These are phyloP conservation scores for Saccharum hybrid DNA, from an alignment of 202 grass and related monocot genomes.

Conservation along the genomic window DNA sequence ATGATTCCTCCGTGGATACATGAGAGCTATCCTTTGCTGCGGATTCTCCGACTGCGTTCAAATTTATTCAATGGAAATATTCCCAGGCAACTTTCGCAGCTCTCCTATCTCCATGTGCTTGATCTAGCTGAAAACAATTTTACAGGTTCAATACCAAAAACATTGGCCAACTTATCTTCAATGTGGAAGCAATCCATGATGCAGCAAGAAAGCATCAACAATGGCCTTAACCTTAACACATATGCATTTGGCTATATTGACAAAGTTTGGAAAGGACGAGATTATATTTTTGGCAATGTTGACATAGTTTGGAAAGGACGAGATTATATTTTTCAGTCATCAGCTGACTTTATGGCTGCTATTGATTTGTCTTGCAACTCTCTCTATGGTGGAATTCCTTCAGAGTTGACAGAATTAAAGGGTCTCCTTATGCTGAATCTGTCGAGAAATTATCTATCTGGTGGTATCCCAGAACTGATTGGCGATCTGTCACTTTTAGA, in stretches of 20 bases:
- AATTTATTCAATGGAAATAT: constrained; percentile 59
- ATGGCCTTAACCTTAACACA: too few relatives aligned
- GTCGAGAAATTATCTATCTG: constrained; percentile 50
- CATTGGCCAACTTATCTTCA: constrained; percentile 23
- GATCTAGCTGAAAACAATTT: constrained; percentile 55
- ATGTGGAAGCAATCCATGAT: neutral
- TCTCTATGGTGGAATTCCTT: constrained; percentile 39
- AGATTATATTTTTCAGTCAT: neutral
- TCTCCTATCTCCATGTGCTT: constrained; percentile 49
- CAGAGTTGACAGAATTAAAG: constrained; percentile 28
- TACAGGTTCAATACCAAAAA: constrained; percentile 23
- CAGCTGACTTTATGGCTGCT: neutral
- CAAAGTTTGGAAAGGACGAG: too few relatives aligned
- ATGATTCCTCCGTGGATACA: constrained; percentile 58
- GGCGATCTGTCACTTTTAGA: constrained; percentile 37
- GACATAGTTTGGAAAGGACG: constrained; percentile 26
- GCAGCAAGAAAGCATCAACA: neutral
- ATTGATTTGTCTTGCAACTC: constrained; percentile 49
- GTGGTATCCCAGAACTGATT: constrained; percentile 34
- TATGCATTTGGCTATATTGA: neutral
- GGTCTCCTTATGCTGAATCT: constrained; percentile 36
- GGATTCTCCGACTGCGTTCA: constrained; percentile 40
- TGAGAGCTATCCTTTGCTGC: constrained; percentile 17
- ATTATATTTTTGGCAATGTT: too few relatives aligned
- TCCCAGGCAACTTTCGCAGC: constrained; percentile 11